Percentiles rank a stretch among this genome's conserved stretches.
These are phyloP conservation scores for Leccinellum luteum DNA, from an alignment of 768 basidiomycete species.

Conservation along the genomic window DNA sequence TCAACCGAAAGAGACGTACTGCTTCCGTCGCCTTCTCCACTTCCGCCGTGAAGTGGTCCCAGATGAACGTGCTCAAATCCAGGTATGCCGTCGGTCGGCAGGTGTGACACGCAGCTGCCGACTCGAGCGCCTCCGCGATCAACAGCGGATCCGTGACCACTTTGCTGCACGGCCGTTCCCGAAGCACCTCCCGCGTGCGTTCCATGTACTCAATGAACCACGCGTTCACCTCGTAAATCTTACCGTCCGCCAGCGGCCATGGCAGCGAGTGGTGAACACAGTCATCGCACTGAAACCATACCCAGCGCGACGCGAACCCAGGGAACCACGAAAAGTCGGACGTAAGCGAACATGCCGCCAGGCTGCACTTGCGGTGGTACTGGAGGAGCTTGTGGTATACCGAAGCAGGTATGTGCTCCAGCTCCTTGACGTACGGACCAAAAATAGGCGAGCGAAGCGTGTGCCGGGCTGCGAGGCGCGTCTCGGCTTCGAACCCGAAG, in stretches of 20 bases:
- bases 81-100: constrained; percentile 32
- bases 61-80: constrained; percentile 32
- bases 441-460: constrained; percentile 37
- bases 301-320: constrained; percentile 34
- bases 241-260: constrained; percentile 34
- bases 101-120: constrained; percentile 25
- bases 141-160: constrained; percentile 29
- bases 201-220: constrained; percentile 38
- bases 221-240: constrained; percentile 34
- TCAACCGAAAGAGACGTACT: constrained; percentile 14
- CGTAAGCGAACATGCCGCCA: constrained; percentile 30
- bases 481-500: constrained; percentile 33
- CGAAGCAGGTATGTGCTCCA: constrained; percentile 37
- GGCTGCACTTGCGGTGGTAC: constrained; percentile 35
- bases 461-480: constrained; percentile 33
- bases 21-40: constrained; percentile 30
- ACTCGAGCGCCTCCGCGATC: constrained; percentile 31
- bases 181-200: constrained; percentile 27
- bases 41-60: constrained; percentile 29
- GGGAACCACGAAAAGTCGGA: constrained; percentile 38
- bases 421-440: constrained; percentile 34
- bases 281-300: constrained; percentile 40
- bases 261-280: constrained; percentile 33
- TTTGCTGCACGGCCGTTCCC: constrained; percentile 32
- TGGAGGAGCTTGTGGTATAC: constrained; percentile 36